Conservation (phyloP, 306 rosid species). For the Senna siamea region DNA sequence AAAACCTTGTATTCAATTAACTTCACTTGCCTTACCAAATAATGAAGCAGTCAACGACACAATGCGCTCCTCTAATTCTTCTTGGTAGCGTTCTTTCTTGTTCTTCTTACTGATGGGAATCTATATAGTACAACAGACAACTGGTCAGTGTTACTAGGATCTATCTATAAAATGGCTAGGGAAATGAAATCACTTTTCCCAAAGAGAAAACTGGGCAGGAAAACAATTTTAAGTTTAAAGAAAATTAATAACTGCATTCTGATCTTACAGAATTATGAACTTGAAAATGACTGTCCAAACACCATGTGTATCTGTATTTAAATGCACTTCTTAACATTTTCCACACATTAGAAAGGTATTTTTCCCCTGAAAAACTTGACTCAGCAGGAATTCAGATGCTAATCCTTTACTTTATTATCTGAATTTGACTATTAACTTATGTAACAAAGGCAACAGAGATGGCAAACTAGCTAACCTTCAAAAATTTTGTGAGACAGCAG, state of each 20-base stretch:
- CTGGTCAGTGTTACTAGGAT: conserved; percentile 25
- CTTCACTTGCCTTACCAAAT: conserved; percentile 85
- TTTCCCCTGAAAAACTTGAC: not conserved
- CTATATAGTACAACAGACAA: conserved; percentile 45
- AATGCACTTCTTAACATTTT: not conserved
- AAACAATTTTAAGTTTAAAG: not conserved
- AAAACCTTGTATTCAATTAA: conserved; percentile 36
- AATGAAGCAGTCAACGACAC: conserved; percentile 84
- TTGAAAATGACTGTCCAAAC: conserved; percentile 7
- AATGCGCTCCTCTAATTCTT: conserved; percentile 92
- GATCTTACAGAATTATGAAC: not conserved
- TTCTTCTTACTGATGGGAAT: conserved; percentile 76
- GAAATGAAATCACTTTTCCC: conserved; percentile 16
- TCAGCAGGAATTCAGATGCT: not conserved
- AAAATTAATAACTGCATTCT: not conserved
- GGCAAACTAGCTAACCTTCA: not conserved
- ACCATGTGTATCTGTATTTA: not conserved
- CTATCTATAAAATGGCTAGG: conserved; percentile 12
- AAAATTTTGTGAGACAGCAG: not conserved
- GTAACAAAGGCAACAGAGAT: not conserved
- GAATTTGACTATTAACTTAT: not conserved
- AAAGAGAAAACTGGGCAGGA: not conserved
- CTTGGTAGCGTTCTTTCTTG: conserved; percentile 90
- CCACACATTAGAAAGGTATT: not conserved
- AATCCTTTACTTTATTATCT: not conserved